These are phyloP conservation scores for Mortierella sp. DNA, from an alignment of 371 early-diverging fungal species.

Conservation along the genomic window DNA sequence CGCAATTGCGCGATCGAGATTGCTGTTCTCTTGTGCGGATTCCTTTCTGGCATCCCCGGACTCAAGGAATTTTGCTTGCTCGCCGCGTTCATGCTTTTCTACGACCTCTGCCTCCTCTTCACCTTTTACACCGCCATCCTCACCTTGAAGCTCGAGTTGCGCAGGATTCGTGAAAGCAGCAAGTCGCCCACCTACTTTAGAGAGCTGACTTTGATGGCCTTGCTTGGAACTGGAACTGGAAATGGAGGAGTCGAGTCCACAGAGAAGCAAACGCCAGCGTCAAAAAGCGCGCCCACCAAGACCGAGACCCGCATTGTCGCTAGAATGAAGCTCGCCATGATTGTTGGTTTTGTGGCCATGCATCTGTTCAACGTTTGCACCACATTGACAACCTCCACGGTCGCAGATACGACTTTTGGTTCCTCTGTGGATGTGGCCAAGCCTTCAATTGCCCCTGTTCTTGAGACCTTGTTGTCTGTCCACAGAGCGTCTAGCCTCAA, in stretches of 20 bases:
- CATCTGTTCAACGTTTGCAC: constrained; percentile 79
- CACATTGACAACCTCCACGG: constrained; percentile 58
- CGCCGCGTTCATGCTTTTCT: constrained; percentile 82
- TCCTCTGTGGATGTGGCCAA: constrained; percentile 57
- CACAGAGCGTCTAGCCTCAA: constrained; percentile 58
- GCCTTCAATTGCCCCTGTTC: constrained; percentile 56
- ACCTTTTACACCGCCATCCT: constrained; percentile 89
- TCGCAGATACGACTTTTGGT: constrained; percentile 9
- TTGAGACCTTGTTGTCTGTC: constrained; percentile 59
- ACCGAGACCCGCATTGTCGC: constrained; percentile 66
- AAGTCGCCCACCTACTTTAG: constrained; percentile 48
- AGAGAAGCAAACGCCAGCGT: constrained; percentile 25
- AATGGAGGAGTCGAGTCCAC: background rate
- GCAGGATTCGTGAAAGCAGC: constrained; percentile 58
- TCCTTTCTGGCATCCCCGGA: constrained; percentile 80
- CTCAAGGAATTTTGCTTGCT: constrained; percentile 85
- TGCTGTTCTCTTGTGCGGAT: constrained; percentile 79
- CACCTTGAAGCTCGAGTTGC: constrained; percentile 87
- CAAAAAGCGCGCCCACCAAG: constrained; percentile 48
- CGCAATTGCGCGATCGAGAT: constrained; percentile 88
- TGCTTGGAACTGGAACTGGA: constrained; percentile 27
- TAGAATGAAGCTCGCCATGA: constrained; percentile 67
- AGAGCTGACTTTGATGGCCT: constrained; percentile 52
- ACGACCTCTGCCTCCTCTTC: constrained; percentile 86
- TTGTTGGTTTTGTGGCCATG: constrained; percentile 77